Evolutionary conservation across 129 eudicot species (phyloP), one percentile per base, ranked within the genome.

Genomic region (Chrysanthemum lavandulifolium): DNA sequence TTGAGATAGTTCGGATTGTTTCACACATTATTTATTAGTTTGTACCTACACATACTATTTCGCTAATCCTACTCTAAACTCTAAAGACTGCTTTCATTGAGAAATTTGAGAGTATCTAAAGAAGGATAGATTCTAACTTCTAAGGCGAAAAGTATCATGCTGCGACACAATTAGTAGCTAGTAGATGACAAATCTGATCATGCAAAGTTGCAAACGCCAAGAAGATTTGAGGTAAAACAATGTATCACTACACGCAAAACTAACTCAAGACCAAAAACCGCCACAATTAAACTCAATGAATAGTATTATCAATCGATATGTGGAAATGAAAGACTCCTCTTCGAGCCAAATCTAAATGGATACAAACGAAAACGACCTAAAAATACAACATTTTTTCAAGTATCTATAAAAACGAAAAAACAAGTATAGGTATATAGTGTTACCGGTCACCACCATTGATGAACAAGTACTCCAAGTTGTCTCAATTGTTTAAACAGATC

Each of bases 381-480:
- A 69, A 3, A 3, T 49, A 77, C 71, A 70, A 62, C 81, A 77
- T 62, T 62, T 52, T 62, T 62, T 61, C 23, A 56, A 53, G 52
- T 78, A 78, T 70, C 11, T 0, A 59, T 12, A 33, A 14, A 0
- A 60, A 19, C 18, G 45, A 68, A 59, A 19, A 58, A 67, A 78
- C 21, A 43, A 53, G 63, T 27, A 31, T 27, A 45, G 48, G 80
- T 76, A 58, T 47, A 76, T 12, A 5, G 3, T 6, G n/a, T 77
- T 77, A 77, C 76, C 71, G 21, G 71, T 71, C 69, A 92, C 96
- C 96, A 93, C 98, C 98, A 94, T 76, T 94, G 98, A 83, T 94
- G 98, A 76, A 94, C 97, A 68, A 94, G 96, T 75, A 94, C 98
- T 16, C 98, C 98, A 49, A 84, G 82, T 55, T 93, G 73, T 72